Conservation (phyloP, 2,329 filamentous ascomycete species). For the Calonectria hongkongensis region DNA sequence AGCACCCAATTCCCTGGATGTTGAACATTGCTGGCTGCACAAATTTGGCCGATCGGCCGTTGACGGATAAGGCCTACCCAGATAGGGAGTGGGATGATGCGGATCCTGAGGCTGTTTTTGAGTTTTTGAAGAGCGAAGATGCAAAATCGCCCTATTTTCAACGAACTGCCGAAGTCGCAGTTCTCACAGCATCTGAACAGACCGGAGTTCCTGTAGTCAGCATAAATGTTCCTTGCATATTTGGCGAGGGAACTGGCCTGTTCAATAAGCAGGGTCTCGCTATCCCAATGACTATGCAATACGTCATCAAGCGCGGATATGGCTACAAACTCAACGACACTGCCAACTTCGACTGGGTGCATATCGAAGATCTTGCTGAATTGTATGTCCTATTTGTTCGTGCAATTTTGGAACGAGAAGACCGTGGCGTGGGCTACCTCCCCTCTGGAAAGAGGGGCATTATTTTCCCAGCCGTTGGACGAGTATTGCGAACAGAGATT, state of each 20-base stretch:
- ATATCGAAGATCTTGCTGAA: conserved; percentile 38
- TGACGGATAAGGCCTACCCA: conserved; percentile 20
- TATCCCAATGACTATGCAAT: conserved; percentile 30
- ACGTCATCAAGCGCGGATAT: conserved; percentile 30
- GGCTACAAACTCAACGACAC: conserved; percentile 38
- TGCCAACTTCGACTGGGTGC: conserved; percentile 30
- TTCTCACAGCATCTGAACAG: conserved; percentile 26
- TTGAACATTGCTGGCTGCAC: conserved; percentile 32
- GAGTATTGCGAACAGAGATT: conserved; percentile 22
- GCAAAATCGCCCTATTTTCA: conserved; percentile 24
- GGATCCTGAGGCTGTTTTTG: conserved; percentile 24
- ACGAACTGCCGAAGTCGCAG: conserved; percentile 28
- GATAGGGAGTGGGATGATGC: conserved; percentile 29
- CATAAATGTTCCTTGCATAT: conserved; percentile 30
- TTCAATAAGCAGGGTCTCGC: conserved; percentile 34
- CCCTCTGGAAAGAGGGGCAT: conserved; percentile 32
- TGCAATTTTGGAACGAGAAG: conserved; percentile 27
- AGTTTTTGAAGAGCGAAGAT: conserved; percentile 35
- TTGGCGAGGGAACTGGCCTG: conserved; percentile 26
- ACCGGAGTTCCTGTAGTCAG: conserved; percentile 32
- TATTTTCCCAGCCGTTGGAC: conserved; percentile 25
- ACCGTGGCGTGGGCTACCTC: conserved; percentile 30
- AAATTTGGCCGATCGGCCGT: conserved; percentile 26
- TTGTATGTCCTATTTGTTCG: conserved; percentile 31
- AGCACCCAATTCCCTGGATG: conserved; percentile 23